Base-by-base conservation (phyloP, 179 eudicot species). In the Beta lomatogona region DNA sequence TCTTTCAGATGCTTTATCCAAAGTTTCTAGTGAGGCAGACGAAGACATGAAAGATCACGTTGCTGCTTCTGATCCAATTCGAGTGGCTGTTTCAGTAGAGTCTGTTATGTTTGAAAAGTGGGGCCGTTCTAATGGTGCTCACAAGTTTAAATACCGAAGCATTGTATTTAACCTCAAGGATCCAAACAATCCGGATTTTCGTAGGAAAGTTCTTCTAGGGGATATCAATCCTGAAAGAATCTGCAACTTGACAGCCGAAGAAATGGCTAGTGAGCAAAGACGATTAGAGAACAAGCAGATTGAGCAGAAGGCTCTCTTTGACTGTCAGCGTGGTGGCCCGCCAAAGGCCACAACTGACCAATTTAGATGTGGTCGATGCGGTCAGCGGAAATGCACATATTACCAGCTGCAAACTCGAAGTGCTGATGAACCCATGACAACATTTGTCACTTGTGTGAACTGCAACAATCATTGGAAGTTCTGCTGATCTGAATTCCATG, bases 361-460 rank as follows among this genome's bases (percentile, higher is more conserved):
- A 83, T 93, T 93, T 75, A 90, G 75, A 79, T 93, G 97, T 46
- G 92, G 92, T 10, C 85, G 91, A 76, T 93, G 97, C 77, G 86
- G 87, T 83, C 89, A 93, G 87, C 84, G 87, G 14, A 86, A 90
- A 84, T 77, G 86, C 67, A 90, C 93, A 4, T 91, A 93, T 80
- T 85, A 90, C 86, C 97, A 91, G 88, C 19, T 91, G 90, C 94
- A 93, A 80, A 93, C 94, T 28, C 81, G 94, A 36, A 91, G 94
- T 88, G 92, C 94, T 12, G 94, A 93, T 88, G 94, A 93, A 81
- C 94, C 97, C 2, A 91, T 91, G 94, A 93, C 94, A 0, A 91
- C 97, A 4, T 93, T 81, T 78, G 95, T 93, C 13, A 91, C 94
- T 6, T 93, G 97, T 82, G 91, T 89, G 21, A 90, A 88, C 90